These are phyloP conservation scores for Verticillium tricorpus DNA, from an alignment of 2,329 filamentous ascomycete species.

Conservation along the genomic window DNA sequence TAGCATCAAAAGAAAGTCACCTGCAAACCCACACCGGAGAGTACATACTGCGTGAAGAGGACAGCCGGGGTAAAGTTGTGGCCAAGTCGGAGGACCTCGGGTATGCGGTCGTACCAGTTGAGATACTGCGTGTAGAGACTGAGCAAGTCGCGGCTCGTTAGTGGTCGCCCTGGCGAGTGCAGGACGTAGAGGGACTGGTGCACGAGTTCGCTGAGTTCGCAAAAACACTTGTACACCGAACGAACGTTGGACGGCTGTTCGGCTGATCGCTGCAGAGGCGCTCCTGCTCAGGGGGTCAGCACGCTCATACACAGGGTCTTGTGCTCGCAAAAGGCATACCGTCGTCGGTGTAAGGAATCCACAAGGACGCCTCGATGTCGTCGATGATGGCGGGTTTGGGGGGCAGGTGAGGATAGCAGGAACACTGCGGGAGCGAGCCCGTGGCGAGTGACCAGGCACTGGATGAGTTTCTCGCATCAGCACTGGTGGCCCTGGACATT, in stretches of 20 bases:
- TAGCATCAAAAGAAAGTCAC: neutral
- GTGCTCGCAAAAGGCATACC: constrained; percentile 32
- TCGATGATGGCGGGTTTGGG: constrained; percentile 57
- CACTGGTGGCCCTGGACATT: neutral
- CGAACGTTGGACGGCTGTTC: constrained; percentile 64
- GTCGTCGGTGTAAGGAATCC: constrained; percentile 55
- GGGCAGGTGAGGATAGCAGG: constrained; percentile 50
- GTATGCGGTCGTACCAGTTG: constrained; percentile 66
- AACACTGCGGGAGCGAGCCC: constrained; percentile 56
- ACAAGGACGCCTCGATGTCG: constrained; percentile 55
- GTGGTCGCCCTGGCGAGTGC: constrained; percentile 63
- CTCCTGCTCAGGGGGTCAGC: constrained; percentile 29
- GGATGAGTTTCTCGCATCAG: neutral
- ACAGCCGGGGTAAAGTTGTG: constrained; percentile 71
- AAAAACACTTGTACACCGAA: constrained; percentile 64
- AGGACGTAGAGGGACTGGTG: constrained; percentile 68
- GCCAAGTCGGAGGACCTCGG: constrained; percentile 57
- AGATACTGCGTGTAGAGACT: constrained; percentile 64
- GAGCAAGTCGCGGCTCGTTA: constrained; percentile 60
- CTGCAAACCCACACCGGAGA: neutral
- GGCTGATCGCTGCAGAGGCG: constrained; percentile 48
- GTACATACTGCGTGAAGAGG: constrained; percentile 66
- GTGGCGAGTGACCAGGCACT: constrained; percentile 64
- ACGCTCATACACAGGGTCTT: neutral
- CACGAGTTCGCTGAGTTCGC: constrained; percentile 68